phyloP scores from a whole-genome alignment of 2,329 filamentous ascomycete species.

The Penicillium sp. region DNA sequence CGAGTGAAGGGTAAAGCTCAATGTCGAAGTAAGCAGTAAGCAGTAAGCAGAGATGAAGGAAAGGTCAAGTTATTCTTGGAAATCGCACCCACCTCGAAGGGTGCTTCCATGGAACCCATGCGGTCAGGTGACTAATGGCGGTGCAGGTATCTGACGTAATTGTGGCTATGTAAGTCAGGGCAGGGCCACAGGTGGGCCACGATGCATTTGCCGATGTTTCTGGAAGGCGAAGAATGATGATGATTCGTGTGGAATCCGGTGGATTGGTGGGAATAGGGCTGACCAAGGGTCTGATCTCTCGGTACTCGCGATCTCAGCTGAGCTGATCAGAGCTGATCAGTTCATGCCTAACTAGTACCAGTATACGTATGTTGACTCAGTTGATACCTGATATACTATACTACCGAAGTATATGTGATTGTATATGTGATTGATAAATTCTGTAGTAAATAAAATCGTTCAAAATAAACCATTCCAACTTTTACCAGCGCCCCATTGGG shows the following conservation, averaged over 20 bases:
- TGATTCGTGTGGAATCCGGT: background rate
- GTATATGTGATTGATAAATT: no score
- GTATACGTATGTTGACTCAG: no score
- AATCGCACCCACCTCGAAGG: slow-evolving; percentile 17
- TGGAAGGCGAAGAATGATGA: background rate
- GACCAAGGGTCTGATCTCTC: background rate
- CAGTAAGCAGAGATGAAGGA: background rate
- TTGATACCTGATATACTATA: no score
- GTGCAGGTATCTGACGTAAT: slow-evolving; percentile 22
- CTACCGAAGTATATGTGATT: no score
- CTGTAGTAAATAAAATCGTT: no score
- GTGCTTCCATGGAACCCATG: slow-evolving; percentile 19
- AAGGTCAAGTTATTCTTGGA: slow-evolving; percentile 25
- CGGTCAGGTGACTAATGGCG: slow-evolving; percentile 27
- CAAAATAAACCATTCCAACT: no score
- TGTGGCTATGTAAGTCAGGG: slow-evolving; percentile 18
- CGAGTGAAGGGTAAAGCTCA: background rate
- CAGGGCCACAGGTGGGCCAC: background rate
- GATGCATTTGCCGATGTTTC: background rate
- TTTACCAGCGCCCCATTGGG: background rate
- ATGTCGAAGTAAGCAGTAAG: background rate
- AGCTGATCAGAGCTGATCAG: no score
- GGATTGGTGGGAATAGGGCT: background rate
- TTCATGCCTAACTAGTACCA: no score
- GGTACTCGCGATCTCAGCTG: no score